Evolutionary conservation across 2,329 filamentous ascomycete species (phyloP).

Genomic region (Colletotrichum cuscutae): DNA sequence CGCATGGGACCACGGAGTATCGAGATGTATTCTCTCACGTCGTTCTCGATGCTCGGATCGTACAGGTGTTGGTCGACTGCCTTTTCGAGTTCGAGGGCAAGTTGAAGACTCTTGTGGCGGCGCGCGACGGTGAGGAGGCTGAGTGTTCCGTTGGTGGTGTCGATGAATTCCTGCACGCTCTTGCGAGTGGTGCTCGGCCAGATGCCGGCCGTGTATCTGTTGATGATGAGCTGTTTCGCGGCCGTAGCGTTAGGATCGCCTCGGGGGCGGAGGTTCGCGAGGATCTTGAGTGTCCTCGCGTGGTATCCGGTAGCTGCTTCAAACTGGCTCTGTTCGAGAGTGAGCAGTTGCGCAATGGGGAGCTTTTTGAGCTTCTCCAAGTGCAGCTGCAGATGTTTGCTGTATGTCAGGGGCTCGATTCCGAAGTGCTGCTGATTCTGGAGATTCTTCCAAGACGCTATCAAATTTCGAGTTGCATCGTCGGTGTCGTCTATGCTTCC

Average conservation of each 20-base stretch:
- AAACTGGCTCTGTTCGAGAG: conserved; percentile 63
- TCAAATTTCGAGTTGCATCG: conserved; percentile 46
- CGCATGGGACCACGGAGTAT: conserved; percentile 55
- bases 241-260: conserved; percentile 26
- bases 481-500: conserved; percentile 49
- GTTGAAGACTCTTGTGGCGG: conserved; percentile 65
- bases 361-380: conserved; percentile 62
- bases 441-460: conserved; percentile 59
- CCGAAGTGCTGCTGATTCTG: conserved; percentile 53
- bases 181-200: conserved; percentile 55
- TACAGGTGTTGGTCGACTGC: conserved; percentile 62
- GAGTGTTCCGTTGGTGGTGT: conserved; percentile 33
- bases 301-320: conserved; percentile 63
- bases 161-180: conserved; percentile 25
- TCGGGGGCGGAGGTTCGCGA: conserved; percentile 40
- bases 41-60: conserved; percentile 41
- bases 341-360: conserved; percentile 62
- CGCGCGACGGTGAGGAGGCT: conserved; percentile 55
- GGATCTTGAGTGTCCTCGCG: conserved; percentile 38
- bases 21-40: conserved; percentile 60
- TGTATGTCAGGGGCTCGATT: conserved; percentile 59
- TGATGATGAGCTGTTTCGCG: conserved; percentile 41
- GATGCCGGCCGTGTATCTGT: conserved; percentile 65
- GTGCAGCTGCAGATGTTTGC: conserved; percentile 61
- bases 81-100: conserved; percentile 65